These are phyloP conservation scores for Boletus pseudo-olivaceus DNA, from an alignment of 768 basidiomycete genomes.

Conservation along the genomic window DNA sequence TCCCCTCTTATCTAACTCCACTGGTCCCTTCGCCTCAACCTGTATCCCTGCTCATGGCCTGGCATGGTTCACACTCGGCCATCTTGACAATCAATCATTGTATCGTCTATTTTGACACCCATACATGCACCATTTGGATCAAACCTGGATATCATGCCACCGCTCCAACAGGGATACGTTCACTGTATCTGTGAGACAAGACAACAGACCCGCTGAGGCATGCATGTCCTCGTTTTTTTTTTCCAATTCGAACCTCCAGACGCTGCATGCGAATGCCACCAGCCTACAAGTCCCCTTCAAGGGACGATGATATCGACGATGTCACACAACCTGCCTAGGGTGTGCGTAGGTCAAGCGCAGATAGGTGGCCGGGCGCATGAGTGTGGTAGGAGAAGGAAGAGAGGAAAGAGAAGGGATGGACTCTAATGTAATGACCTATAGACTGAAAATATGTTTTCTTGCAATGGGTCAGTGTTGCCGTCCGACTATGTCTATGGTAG, in stretches of 20 bases:
- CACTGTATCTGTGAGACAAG: neutral
- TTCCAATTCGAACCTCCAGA: neutral
- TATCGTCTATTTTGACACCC: conserved; percentile 6
- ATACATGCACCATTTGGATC: neutral
- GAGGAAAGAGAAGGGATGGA: neutral
- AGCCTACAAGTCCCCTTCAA: neutral
- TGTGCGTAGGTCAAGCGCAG: neutral
- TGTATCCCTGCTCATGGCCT: conserved; percentile 3
- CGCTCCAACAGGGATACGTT: neutral
- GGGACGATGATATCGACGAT: neutral
- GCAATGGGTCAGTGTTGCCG: neutral
- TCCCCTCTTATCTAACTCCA: conserved; percentile 6
- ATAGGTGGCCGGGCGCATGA: conserved; percentile 2
- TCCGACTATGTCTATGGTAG: neutral
- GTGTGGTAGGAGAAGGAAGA: neutral
- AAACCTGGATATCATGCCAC: neutral
- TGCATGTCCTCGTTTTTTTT: neutral
- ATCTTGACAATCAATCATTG: neutral
- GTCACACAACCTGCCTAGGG: neutral
- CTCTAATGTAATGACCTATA: conserved; percentile 17
- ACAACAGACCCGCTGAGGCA: neutral
- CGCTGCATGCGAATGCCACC: neutral
- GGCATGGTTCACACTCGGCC: neutral
- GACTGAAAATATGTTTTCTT: conserved; percentile 1
- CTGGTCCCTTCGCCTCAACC: conserved; percentile 3